Evolutionary conservation across 2,329 filamentous ascomycete genomes (phyloP), one percentile per base, ranked within the genome.

Genomic region (Pseudogymnoascus sp.): DNA sequence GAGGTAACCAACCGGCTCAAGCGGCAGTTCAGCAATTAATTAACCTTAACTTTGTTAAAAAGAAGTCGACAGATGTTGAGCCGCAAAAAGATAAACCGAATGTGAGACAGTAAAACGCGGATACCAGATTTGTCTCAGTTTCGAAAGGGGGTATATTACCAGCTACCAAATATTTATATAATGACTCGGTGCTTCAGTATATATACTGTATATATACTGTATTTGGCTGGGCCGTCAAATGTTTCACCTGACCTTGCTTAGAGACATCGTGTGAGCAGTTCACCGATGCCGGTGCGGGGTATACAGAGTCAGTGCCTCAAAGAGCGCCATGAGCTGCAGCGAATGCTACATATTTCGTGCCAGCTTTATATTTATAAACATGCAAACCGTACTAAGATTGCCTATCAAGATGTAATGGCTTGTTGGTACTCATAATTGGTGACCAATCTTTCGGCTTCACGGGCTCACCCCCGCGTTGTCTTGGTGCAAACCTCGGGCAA

Each of bases 131-230:
- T 21, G 12, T 55, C 17, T 17, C 44, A 31, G 7, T 31, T 31
- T 27, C 12, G 15, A 55, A 55, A 3, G 8, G 6, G 17, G n/a
- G 33, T 55, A 33, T 33, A 33, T 9, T 33, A 12, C n/a, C 27
- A 55, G n/a, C 15, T 55, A 55, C 12, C n/a, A 33, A 33, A 33
- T 51, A 10, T 33, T 55, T 55, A 55, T 33, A 55, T 55, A 55
- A 55, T 55, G 44, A 55, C 9, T 33, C 15, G 27, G n/a, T 8
- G n/a, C 27, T 29, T 13, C 17, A 9, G 44, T 55, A 55, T 55
- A 55, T 55, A 55, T 55, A 55, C 29, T 17, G 44, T 55, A 55
- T 55, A 55, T 55, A 55, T 55, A 55, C 29, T 17, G 27, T 17
- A 55, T 55, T 55, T 55, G 9, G 44, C 17, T 33, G 27, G 44